phyloP scores from a whole-genome alignment of 768 basidiomycete species.

The Trametes villosa region DNA sequence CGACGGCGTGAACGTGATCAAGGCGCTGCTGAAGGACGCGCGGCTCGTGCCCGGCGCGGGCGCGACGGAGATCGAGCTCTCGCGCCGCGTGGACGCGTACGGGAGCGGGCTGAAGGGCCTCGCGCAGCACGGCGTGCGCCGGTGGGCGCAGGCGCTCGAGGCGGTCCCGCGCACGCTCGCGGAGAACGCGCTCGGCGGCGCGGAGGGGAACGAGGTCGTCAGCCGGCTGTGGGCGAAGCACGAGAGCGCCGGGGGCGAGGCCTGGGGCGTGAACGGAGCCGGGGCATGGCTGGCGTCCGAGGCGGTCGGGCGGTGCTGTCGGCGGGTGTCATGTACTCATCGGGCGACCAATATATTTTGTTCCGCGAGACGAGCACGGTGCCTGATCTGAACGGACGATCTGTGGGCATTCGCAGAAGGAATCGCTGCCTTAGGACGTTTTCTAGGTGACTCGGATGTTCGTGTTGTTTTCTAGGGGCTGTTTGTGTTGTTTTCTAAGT shows the following conservation, averaged over 20 bases:
- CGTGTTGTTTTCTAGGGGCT: too few relatives aligned
- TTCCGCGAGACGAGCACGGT: too few relatives aligned
- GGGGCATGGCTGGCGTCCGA: too few relatives aligned
- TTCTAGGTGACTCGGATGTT: too few relatives aligned
- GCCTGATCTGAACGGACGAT: too few relatives aligned
- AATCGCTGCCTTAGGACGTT: too few relatives aligned
- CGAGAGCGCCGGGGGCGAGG: conserved; percentile 70
- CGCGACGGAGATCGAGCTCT: conserved; percentile 92
- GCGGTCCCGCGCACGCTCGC: conserved; percentile 91
- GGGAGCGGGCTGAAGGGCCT: conserved; percentile 90
- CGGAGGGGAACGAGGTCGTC: conserved; percentile 91
- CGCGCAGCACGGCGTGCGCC: conserved; percentile 90
- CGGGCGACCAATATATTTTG: too few relatives aligned
- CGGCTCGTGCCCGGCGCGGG: conserved; percentile 94
- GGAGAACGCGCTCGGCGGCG: conserved; percentile 92
- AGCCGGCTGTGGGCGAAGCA: conserved; percentile 91
- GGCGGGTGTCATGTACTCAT: too few relatives aligned
- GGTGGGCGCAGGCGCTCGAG: conserved; percentile 88
- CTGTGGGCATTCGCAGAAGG: too few relatives aligned
- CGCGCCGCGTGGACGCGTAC: conserved; percentile 79
- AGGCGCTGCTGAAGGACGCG: conserved; percentile 87
- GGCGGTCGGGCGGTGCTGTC: too few relatives aligned
- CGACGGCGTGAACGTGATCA: conserved; percentile 96
- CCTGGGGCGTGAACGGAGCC: conserved; percentile 87
- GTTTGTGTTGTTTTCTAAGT: too few relatives aligned